phyloP scores from a whole-genome alignment of 2,329 filamentous ascomycete genomes.

The Hypoxylon sp. region DNA sequence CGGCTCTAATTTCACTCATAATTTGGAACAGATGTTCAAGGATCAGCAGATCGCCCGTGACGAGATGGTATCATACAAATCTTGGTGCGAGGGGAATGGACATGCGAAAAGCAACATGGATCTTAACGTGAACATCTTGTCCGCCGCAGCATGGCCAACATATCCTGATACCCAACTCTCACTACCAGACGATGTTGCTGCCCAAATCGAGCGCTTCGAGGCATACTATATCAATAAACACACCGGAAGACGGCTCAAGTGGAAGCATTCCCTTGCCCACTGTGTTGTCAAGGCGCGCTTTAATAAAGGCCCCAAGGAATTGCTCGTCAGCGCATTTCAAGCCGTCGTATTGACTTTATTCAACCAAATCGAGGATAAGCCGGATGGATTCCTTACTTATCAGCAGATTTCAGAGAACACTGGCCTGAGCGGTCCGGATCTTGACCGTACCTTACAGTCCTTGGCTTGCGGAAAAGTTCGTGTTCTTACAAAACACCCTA shows the following conservation, averaged over 20 bases:
- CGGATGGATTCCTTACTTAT: slow-evolving; percentile 78
- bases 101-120: slow-evolving; percentile 71
- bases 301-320: slow-evolving; percentile 84
- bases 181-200: slow-evolving; percentile 81
- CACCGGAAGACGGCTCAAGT: slow-evolving; percentile 85
- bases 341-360: slow-evolving; percentile 92
- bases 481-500: slow-evolving; percentile 87
- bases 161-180: slow-evolving; percentile 83
- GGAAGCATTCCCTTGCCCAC: slow-evolving; percentile 95
- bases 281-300: slow-evolving; percentile 88
- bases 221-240: slow-evolving; percentile 91
- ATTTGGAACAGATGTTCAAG: slow-evolving; percentile 99
- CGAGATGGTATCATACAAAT: slow-evolving; percentile 91
- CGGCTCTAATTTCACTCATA: slow-evolving; percentile 93
- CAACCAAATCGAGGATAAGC: slow-evolving; percentile 73
- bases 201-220: slow-evolving; percentile 86
- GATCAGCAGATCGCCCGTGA: slow-evolving; percentile 94
- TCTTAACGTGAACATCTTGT: slow-evolving; percentile 90
- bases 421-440: slow-evolving; percentile 80
- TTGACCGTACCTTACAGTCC: slow-evolving; percentile 92
- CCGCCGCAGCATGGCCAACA: slow-evolving; percentile 90
- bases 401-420: slow-evolving; percentile 81
- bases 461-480: slow-evolving; percentile 91
- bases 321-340: slow-evolving; percentile 93
- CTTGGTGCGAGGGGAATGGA: slow-evolving; percentile 68